These are phyloP conservation scores for Dothideomycetes sp. DNA, from an alignment of 2,329 filamentous ascomycete genomes.

Conservation along the genomic window DNA sequence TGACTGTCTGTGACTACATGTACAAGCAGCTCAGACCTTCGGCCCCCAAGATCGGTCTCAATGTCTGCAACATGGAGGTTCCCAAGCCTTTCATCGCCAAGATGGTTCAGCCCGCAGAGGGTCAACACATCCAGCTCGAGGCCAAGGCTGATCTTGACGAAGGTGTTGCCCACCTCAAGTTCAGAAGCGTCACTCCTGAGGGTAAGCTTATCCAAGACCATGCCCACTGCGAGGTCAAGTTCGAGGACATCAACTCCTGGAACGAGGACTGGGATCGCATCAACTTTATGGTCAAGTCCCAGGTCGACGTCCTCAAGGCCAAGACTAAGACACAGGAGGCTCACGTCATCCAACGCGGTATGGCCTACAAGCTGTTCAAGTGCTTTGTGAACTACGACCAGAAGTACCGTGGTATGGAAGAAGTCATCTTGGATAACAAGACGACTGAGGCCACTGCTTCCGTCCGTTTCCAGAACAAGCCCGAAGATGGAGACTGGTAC, in stretches of 20 bases:
- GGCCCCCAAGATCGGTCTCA: slow-evolving; percentile 48
- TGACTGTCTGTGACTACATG: slow-evolving; percentile 58
- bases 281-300: slow-evolving; percentile 48
- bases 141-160: slow-evolving; percentile 50
- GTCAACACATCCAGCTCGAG: slow-evolving; percentile 53
- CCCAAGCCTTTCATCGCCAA: slow-evolving; percentile 59
- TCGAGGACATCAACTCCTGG: slow-evolving; percentile 52
- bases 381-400: slow-evolving; percentile 48
- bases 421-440: slow-evolving; percentile 49
- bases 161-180: slow-evolving; percentile 46
- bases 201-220: slow-evolving; percentile 53
- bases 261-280: slow-evolving; percentile 57
- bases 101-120: slow-evolving; percentile 37
- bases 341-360: slow-evolving; percentile 63
- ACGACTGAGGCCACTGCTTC: slow-evolving; percentile 47
- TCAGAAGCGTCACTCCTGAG: slow-evolving; percentile 50
- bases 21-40: slow-evolving; percentile 55
- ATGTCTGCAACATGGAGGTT: slow-evolving; percentile 59
- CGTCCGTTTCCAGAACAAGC: slow-evolving; percentile 46
- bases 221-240: slow-evolving; percentile 52
- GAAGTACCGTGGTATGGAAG: slow-evolving; percentile 49
- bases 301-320: slow-evolving; percentile 56
- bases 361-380: slow-evolving; percentile 68
- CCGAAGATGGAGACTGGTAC: slow-evolving; percentile 47
- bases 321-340: slow-evolving; percentile 57